A percentile compares a stretch with the other conserved stretches of the same genome.
phyloP scores from a whole-genome alignment of 441 rosid genomes.

The Isatis lusitanica region DNA sequence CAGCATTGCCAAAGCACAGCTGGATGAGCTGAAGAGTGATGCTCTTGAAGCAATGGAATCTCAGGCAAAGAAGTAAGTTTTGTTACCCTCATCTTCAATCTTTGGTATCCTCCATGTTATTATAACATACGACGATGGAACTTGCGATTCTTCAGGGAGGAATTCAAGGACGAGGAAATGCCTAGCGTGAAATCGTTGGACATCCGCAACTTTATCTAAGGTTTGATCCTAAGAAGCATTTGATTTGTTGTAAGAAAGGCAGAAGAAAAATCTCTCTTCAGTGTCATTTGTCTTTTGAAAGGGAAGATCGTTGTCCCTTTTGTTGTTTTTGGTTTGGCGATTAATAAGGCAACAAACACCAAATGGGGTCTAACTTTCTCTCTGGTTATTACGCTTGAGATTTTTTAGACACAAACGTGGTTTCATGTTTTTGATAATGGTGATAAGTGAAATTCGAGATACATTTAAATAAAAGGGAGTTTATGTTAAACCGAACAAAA shows the following conservation, averaged over 20 bases:
- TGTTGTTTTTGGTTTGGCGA: slow-evolving; percentile 21
- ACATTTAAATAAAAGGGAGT: not conserved
- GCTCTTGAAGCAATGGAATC: slow-evolving; percentile 91
- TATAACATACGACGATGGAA: not conserved
- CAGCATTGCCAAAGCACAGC: slow-evolving; percentile 83
- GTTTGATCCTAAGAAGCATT: slow-evolving; percentile 22
- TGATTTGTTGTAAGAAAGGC: slow-evolving; percentile 33
- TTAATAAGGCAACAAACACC: slow-evolving; percentile 29
- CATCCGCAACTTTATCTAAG: slow-evolving; percentile 83
- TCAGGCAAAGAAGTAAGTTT: slow-evolving; percentile 73
- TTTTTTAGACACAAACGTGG: slow-evolving; percentile 7
- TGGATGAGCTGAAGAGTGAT: slow-evolving; percentile 88
- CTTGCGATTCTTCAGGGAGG: slow-evolving; percentile 58
- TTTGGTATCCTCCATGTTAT: not conserved
- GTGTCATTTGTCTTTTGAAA: not conserved
- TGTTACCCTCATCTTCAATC: not conserved
- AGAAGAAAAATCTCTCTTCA: slow-evolving; percentile 16
- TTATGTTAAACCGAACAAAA: not conserved
- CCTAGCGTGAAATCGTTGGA: slow-evolving; percentile 84
- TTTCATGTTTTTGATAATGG: slow-evolving; percentile 34
- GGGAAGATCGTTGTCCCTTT: slow-evolving; percentile 15
- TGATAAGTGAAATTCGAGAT: slow-evolving; percentile 18
- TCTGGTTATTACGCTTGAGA: slow-evolving; percentile 16
- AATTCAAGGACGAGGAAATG: slow-evolving; percentile 79
- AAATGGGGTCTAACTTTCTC: slow-evolving; percentile 21